Evolutionary conservation across 176 grass and related monocot species (phyloP).

Genomic region (Oryza meridionalis): DNA sequence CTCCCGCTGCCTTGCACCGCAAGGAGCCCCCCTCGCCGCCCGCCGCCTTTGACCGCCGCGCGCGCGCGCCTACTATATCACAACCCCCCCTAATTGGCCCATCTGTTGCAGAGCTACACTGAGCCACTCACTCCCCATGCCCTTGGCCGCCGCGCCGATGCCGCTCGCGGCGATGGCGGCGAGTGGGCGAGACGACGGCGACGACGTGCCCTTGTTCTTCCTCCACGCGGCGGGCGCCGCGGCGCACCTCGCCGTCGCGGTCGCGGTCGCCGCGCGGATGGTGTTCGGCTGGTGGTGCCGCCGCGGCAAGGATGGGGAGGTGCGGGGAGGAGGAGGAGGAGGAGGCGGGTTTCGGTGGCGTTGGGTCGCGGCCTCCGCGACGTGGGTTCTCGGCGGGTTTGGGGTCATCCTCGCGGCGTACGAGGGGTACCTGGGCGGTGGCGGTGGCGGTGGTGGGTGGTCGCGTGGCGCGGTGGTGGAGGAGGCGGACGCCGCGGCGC

Average conservation of each 20-base stretch:
- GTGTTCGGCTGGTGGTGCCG: background rate
- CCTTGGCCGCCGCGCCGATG: background rate
- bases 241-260: constrained; percentile 33
- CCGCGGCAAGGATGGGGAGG: constrained; percentile 4
- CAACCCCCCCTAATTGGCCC: background rate
- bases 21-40: constrained; percentile 9
- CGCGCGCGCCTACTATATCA: constrained; percentile 21
- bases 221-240: constrained; percentile 29
- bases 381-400: constrained; percentile 36
- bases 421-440: constrained; percentile 40
- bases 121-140: constrained; percentile 15
- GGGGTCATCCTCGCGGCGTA: constrained; percentile 34
- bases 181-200: background rate
- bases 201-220: background rate
- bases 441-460: constrained; percentile 20
- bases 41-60: constrained; percentile 23
- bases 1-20: constrained; percentile 10
- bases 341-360: constrained; percentile 22
- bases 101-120: background rate
- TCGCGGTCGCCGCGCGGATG: constrained; percentile 40
- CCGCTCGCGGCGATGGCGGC: constrained; percentile 15
- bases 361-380: constrained; percentile 28
- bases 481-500: constrained; percentile 42
- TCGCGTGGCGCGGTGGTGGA: constrained; percentile 17
- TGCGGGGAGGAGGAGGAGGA: background rate